phyloP scores from a whole-genome alignment of 83 land plant species.

The Picea abies region DNA sequence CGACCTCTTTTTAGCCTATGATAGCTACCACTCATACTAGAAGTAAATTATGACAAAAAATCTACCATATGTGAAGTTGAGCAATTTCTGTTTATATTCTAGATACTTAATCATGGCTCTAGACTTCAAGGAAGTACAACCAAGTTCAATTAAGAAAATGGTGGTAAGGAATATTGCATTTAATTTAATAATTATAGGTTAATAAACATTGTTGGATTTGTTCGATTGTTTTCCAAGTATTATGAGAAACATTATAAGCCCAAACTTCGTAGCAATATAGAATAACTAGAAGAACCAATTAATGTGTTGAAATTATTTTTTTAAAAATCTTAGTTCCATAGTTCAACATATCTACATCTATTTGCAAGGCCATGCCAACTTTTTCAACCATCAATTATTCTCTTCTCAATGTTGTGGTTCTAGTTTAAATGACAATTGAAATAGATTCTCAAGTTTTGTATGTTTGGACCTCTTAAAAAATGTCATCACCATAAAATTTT shows the following conservation, averaged over 20 bases:
- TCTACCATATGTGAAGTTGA: not conserved
- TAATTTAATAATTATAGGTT: not conserved
- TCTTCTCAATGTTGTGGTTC: not conserved
- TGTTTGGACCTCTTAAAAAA: not conserved
- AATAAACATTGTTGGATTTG: not conserved
- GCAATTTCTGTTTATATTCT: too few species aligned
- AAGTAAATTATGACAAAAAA: not conserved
- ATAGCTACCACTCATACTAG: too few species aligned
- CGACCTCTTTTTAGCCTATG: not conserved
- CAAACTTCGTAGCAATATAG: not conserved
- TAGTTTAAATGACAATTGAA: not conserved
- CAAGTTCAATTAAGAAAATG: not conserved
- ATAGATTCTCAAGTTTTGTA: not conserved
- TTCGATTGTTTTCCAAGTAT: not conserved
- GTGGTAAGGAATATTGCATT: not conserved
- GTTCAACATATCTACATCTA: not conserved
- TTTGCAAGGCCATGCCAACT: not conserved
- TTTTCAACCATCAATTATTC: not conserved
- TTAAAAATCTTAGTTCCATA: not conserved
- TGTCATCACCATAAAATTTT: not conserved
- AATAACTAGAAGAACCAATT: not conserved
- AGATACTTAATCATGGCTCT: not conserved
- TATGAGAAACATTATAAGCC: not conserved
- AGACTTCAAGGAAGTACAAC: not conserved
- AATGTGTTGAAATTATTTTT: not conserved